Base-by-base conservation (phyloP, 768 basidiomycete genomes). In the Coprinopsis sp. region DNA sequence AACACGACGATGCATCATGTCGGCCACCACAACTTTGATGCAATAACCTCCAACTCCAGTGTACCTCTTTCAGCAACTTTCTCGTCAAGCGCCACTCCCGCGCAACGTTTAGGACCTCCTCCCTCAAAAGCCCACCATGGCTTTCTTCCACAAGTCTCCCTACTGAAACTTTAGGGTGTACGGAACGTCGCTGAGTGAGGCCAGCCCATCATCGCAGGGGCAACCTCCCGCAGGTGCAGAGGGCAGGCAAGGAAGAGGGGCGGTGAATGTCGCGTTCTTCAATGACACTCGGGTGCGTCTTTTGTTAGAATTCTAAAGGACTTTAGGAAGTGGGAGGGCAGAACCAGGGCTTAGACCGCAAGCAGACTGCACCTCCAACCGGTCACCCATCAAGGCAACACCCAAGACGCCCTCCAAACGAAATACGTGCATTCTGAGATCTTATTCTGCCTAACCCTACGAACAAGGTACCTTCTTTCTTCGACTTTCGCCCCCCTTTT, bases 251-350 rank as follows among this genome's bases (percentile, higher is more conserved):
- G 86, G 89, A 56, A 77, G 90, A 41, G 79, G 79, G 23, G 77
- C 78, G n/a, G 77, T 96, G 54, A 90, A 93, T 57, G 95, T 89
- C 66, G 87, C 88, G 0, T 97, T 97, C 64, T 71, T 98, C 58
- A 86, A 97, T 61, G 91, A 88, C 16, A 72, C 71, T 27, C 76
- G 91, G 58, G 92, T 95, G 52, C 51, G 87, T 65, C 44, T 24
- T 37, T n/a, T n/a, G n/a, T n/a, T n/a, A n/a, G n/a, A n/a, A n/a
- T n/a, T 6, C 10, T 24, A 18, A n/a, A 22, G 13, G 23, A 30
- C 19, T 4, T 24, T 40, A 16, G 10, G 19, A n/a, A n/a, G n/a
- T n/a, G n/a, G n/a, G n/a, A 14, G 29, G 6, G 3, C 33, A 23
- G 40, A 42, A 34, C 49, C 49, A 31, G 31, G 50, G 51, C 43